Base-by-base conservation (phyloP, 805 yeast genomes). In the Debaryomyces maramus region DNA sequence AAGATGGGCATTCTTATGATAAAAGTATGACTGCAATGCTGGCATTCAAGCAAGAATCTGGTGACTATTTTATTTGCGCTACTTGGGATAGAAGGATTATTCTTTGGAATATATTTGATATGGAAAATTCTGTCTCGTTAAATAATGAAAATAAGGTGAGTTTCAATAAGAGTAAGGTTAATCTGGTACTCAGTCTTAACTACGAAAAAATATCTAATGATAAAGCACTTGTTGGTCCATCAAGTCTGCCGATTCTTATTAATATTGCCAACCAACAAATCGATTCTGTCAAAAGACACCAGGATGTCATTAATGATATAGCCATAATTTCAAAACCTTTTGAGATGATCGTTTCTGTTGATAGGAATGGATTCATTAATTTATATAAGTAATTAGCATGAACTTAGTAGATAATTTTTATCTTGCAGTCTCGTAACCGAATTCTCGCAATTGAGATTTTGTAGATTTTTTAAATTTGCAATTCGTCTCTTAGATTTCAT, bases 281-380 rank as follows among this genome's bases (percentile, higher is more conserved):
- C 21, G 72, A 63, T 20, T 37, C 66, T 14, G 62, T 72, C 34
- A 39, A 63, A 67, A 36, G 30, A 33, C 27, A 79, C 43, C 72
- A 67, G 27, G 86, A 82, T 40, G 48, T 64, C 2, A 70, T 84
- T 26, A 69, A 70, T 2, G 82, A 66, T 28, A 60, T 82, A 3
- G 72, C 70, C 0, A 51, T 75, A 13, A 56, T 80, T 11, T 46
- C 63, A 11, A 53, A 58, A 7, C 88, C 88, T 0, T 75, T 72
- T 42, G 78, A 75, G 29, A 73, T 85, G 79, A 56, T 85, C 2
- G 62, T 86, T 3, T 70, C 85, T 2, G 88, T 67, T 2, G 95
- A 86, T 48, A 63, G 88, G 40, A 72, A 78, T 30, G 95, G 95
- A 0, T 67, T 64, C 2, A 66, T 87, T 22, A 79, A 80, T 53